Percentiles rank a stretch among this genome's conserved stretches.
These are phyloP conservation scores for Tremella yokohamensis DNA, from an alignment of 768 basidiomycete species.

Conservation along the genomic window DNA sequence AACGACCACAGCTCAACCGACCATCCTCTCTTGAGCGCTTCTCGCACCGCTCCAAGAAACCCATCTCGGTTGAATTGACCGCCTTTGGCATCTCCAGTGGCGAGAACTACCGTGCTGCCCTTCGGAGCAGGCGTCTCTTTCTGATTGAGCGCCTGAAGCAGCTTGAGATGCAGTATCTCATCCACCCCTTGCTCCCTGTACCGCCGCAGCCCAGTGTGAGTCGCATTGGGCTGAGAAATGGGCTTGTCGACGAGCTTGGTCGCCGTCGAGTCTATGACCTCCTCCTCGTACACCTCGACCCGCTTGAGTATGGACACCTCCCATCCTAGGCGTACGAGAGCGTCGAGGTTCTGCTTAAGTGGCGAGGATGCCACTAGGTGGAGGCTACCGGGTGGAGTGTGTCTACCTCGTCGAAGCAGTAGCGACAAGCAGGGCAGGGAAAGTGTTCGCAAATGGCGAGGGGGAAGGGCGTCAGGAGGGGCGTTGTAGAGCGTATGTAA, in stretches of 20 bases:
- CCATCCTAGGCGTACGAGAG: slow-evolving; percentile 46
- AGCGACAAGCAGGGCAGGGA: slow-evolving; percentile 46
- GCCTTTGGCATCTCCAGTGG: slow-evolving; percentile 88
- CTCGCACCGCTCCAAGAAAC: slow-evolving; percentile 79
- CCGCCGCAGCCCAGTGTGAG: slow-evolving; percentile 19
- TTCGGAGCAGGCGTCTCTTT: slow-evolving; percentile 55
- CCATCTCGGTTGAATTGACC: slow-evolving; percentile 91
- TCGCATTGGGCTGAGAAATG: slow-evolving; percentile 7
- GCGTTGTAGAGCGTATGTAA: slow-evolving; percentile 27
- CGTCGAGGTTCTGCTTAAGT: slow-evolving; percentile 42
- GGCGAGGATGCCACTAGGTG: slow-evolving; percentile 48
- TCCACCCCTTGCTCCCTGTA: slow-evolving; percentile 85
- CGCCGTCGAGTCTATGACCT: slow-evolving; percentile 30
- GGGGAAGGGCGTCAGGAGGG: slow-evolving; percentile 21
- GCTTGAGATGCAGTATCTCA: slow-evolving; percentile 86
- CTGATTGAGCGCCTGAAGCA: slow-evolving; percentile 69
- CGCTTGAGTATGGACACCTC: slow-evolving; percentile 46
- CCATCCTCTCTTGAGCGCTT: slow-evolving; percentile 86
- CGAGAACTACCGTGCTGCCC: slow-evolving; percentile 64
- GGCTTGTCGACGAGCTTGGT: slow-evolving; percentile 21
- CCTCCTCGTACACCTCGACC: slow-evolving; percentile 40
- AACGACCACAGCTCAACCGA: slow-evolving; percentile 91
- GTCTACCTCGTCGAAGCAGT: slow-evolving; percentile 43
- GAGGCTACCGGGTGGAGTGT: slow-evolving; percentile 33
- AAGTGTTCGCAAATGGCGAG: slow-evolving; percentile 40